Conservation (phyloP, 306 rosid species). For the Acacia crassicarpa region DNA sequence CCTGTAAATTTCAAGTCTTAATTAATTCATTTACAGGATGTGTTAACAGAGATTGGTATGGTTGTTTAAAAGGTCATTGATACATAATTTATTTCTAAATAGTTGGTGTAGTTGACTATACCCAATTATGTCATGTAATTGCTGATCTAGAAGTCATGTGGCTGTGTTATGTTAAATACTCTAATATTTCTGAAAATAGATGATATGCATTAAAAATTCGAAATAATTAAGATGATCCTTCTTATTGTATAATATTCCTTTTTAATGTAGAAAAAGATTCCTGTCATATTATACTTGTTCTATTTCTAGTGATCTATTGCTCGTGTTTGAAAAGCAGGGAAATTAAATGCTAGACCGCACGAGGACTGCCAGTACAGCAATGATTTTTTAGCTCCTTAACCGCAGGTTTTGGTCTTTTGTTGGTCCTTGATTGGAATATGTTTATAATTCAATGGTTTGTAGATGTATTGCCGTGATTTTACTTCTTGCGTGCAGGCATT, state of each 20-base stretch:
- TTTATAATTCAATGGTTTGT: neutral
- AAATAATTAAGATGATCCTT: neutral
- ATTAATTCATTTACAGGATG: neutral
- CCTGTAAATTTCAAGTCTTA: neutral
- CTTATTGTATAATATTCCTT: neutral
- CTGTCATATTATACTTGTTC: conserved; percentile 11
- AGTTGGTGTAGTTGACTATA: neutral
- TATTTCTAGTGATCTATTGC: conserved; percentile 3
- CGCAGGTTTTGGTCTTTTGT: neutral
- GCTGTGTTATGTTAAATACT: neutral
- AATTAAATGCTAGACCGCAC: neutral
- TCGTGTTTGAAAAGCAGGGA: conserved; percentile 15
- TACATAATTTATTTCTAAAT: neutral
- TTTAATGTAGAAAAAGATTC: neutral
- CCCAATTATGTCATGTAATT: neutral
- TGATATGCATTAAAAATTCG: neutral
- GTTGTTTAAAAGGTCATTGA: no score
- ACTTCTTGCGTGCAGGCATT: neutral
- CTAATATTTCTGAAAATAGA: neutral
- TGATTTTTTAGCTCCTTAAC: conserved; percentile 18
- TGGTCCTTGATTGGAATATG: neutral
- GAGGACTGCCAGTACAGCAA: conserved; percentile 1
- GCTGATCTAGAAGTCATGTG: neutral
- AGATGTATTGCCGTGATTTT: neutral
- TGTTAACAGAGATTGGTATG: neutral